Base-by-base conservation (phyloP, 495 filamentous ascomycete species). In the Aeminium ludgeri region DNA sequence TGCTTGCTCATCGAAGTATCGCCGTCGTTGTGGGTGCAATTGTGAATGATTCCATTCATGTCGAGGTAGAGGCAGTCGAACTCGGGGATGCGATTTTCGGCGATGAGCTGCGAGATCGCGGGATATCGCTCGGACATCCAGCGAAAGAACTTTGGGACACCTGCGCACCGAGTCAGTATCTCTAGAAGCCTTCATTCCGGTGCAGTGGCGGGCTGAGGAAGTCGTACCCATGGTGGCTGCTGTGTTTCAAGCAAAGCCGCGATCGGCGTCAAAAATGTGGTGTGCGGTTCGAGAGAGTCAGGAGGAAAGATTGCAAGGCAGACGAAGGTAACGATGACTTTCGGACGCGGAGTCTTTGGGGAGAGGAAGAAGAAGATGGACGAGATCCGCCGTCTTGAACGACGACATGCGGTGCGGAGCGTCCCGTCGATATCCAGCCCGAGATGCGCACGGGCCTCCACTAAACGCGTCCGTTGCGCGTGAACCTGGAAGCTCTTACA, bases 41-140 rank as follows among this genome's bases (percentile, higher is more conserved):
- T 99, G 58, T 99, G 91, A 52, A 99, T 96, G 58, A 99, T 99
- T 45, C 89, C 91, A 59, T 99, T 96, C 91, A 96, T 95, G 53
- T 97, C 89, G 50, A 94, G 70, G 60, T 97, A 99, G 43, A 99
- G 73, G 59, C 82, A 89, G 62, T 99, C 91, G 61, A 99, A 99
- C 59, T 99, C 91, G 25, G 91, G 91, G 60, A 99, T 99, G 43
- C 89, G 81, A 62, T 92, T 99, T 67, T 99, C 91, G 40, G 86
- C 87, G 59, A 99, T 96, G 49, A 99, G 70, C 73, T 94, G 86
- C 29, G 89, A 96, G 60, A 99, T 99, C 41, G 91, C 76, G 20
- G 91, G 91, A 72, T 99, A 99, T 54, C 91, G 81, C 75, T 99
- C 91, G 32, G 83, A 92, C 69, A 96, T 77, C 87, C 87, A 95